These are phyloP conservation scores for Verticillium dahliae DNA, from an alignment of 2,329 filamentous ascomycete genomes.

Conservation along the genomic window DNA sequence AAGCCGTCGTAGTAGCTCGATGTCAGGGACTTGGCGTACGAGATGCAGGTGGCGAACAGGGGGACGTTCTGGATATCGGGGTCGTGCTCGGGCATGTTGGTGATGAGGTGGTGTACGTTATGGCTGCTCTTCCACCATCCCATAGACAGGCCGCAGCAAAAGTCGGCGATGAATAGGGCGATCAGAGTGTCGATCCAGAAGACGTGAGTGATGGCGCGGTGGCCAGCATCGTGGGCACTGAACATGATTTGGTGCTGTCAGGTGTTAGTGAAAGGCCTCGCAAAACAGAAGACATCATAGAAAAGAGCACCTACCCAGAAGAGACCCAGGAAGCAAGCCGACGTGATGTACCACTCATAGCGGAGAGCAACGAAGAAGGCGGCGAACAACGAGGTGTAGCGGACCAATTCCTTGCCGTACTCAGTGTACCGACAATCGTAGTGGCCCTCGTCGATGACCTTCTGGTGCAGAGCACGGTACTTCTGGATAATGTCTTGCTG, in stretches of 20 bases:
- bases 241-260: slow-evolving; percentile 62
- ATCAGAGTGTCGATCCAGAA: slow-evolving; percentile 54
- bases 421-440: slow-evolving; percentile 53
- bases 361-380: slow-evolving; percentile 38
- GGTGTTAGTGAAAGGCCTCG: slow-evolving; percentile 9
- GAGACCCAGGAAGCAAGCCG: slow-evolving; percentile 51
- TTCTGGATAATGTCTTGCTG: slow-evolving; percentile 49
- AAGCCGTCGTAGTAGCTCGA: slow-evolving; percentile 60
- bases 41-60: slow-evolving; percentile 60
- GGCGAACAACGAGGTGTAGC: slow-evolving; percentile 45
- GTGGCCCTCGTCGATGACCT: slow-evolving; percentile 45
- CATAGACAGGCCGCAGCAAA: slow-evolving; percentile 59
- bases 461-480: slow-evolving; percentile 50
- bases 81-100: slow-evolving; percentile 56
- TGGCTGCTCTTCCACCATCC: slow-evolving; percentile 67
- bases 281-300: neutral
- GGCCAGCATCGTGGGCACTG: slow-evolving; percentile 58
- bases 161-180: slow-evolving; percentile 57
- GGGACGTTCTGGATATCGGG: slow-evolving; percentile 62
- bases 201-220: slow-evolving; percentile 54
- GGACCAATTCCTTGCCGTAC: slow-evolving; percentile 51
- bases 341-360: slow-evolving; percentile 49
- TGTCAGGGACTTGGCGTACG: slow-evolving; percentile 56
- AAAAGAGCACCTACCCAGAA: slow-evolving; percentile 44
- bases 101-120: slow-evolving; percentile 62